Evolutionary conservation across 2,329 filamentous ascomycete genomes (phyloP).

Genomic region (Keithomyces neogunnii): DNA sequence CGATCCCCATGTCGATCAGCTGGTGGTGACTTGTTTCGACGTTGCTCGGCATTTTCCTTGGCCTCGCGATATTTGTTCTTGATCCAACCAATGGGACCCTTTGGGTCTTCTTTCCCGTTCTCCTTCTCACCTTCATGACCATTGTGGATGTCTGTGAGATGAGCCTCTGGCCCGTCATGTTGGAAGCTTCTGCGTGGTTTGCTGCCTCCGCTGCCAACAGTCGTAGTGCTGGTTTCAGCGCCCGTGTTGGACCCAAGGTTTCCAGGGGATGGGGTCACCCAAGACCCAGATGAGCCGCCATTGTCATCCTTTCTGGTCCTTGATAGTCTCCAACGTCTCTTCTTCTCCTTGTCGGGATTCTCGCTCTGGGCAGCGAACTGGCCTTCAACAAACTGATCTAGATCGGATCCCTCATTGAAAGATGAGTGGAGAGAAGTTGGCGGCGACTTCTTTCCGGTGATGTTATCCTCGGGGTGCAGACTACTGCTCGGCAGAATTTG

Average conservation of each 20-base stretch:
- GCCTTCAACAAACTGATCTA: constrained; percentile 61
- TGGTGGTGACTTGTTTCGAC: constrained; percentile 49
- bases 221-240: constrained; percentile 59
- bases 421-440: constrained; percentile 69
- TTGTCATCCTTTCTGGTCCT: constrained; percentile 51
- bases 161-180: constrained; percentile 40
- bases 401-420: constrained; percentile 73
- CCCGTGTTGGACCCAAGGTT: constrained; percentile 53
- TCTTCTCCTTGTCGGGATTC: constrained; percentile 57
- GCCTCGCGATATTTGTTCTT: constrained; percentile 52
- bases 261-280: constrained; percentile 34
- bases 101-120: constrained; percentile 34
- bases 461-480: constrained; percentile 35
- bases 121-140: constrained; percentile 30
- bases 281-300: constrained; percentile 30
- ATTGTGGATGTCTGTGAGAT: constrained; percentile 29
- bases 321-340: constrained; percentile 64
- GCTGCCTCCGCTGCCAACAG: constrained; percentile 53
- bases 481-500: constrained; percentile 34
- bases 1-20: constrained; percentile 21
- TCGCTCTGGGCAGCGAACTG: constrained; percentile 26
- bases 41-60: constrained; percentile 47
- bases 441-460: constrained; percentile 64
- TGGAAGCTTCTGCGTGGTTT: constrained; percentile 40
- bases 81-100: constrained; percentile 49